These are phyloP conservation scores for Vaccinium vitisidaea DNA, from an alignment of 148 eudicot species.

Conservation along the genomic window DNA sequence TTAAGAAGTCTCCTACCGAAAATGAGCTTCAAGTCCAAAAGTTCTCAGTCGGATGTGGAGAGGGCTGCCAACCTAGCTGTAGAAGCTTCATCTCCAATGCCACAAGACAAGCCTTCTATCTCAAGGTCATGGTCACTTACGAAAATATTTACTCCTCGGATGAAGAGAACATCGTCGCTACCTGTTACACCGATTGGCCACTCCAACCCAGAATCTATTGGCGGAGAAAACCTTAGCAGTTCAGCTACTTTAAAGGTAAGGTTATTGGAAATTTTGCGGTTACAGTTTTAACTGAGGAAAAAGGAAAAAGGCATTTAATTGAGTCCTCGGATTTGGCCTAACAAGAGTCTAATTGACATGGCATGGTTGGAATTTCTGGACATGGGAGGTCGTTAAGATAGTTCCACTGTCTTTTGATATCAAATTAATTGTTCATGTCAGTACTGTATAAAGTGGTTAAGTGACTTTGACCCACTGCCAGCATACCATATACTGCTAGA, in stretches of 20 bases:
- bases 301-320: not conserved
- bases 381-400: not conserved
- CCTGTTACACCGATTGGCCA: constrained; percentile 50
- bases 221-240: constrained; percentile 35
- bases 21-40: constrained; percentile 48
- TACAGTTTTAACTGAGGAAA: not conserved
- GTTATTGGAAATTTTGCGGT: not conserved
- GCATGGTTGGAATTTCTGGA: not conserved
- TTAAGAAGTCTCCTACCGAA: constrained; percentile 56
- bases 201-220: constrained; percentile 38
- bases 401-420: not conserved
- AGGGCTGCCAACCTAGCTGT: constrained; percentile 29
- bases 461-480: not conserved
- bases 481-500: not conserved
- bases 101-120: constrained; percentile 56
- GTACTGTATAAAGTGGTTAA: not conserved
- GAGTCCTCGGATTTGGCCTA: not conserved
- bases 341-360: not conserved
- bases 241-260: constrained; percentile 45
- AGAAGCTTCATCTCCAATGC: constrained; percentile 34
- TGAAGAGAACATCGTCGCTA: constrained; percentile 56
- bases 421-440: not conserved
- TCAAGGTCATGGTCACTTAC: constrained; percentile 62
- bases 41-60: constrained; percentile 43
- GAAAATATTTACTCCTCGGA: constrained; percentile 73